Conservation (phyloP, 495 filamentous ascomycete genomes). For the Penicillium simplicissimum region DNA sequence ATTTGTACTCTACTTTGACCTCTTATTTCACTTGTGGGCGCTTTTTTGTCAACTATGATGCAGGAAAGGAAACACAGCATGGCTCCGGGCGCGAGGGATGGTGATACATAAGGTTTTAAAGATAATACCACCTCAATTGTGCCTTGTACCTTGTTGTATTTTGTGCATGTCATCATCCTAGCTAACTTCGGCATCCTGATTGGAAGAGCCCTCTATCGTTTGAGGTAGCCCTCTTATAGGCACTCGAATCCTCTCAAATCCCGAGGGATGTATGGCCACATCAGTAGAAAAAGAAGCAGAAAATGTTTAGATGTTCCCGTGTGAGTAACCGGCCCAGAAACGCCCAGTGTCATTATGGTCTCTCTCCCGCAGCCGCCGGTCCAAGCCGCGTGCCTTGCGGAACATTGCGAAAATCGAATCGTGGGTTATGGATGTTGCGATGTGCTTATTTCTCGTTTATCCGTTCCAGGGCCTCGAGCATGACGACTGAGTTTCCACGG, state of each 20-base stretch:
- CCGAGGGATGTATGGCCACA: neutral
- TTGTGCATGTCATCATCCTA: neutral
- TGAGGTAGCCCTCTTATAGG: neutral
- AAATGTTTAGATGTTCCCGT: slow-evolving; percentile 40
- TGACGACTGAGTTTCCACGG: slow-evolving; percentile 92
- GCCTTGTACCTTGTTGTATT: neutral
- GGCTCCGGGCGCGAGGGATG: slow-evolving; percentile 17
- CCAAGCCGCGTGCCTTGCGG: slow-evolving; percentile 20
- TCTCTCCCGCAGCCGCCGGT: slow-evolving; percentile 15
- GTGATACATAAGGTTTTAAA: slow-evolving; percentile 9
- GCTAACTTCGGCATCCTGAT: neutral
- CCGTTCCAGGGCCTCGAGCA: slow-evolving; percentile 77
- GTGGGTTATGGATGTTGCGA: slow-evolving; percentile 12
- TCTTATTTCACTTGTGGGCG: slow-evolving; percentile 7
- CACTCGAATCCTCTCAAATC: neutral
- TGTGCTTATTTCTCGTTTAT: slow-evolving; percentile 52
- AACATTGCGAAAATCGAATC: slow-evolving; percentile 19
- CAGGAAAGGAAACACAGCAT: slow-evolving; percentile 15
- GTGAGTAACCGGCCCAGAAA: slow-evolving; percentile 45
- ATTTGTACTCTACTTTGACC: slow-evolving; percentile 24
- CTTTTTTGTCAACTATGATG: neutral
- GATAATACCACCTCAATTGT: slow-evolving; percentile 18
- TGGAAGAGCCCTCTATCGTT: neutral
- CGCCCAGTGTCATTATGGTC: slow-evolving; percentile 41
- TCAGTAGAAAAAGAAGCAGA: slow-evolving; percentile 21